Evolutionary conservation across 345 rosid species (phyloP).

Genomic region (Boechera divaricarpa): DNA sequence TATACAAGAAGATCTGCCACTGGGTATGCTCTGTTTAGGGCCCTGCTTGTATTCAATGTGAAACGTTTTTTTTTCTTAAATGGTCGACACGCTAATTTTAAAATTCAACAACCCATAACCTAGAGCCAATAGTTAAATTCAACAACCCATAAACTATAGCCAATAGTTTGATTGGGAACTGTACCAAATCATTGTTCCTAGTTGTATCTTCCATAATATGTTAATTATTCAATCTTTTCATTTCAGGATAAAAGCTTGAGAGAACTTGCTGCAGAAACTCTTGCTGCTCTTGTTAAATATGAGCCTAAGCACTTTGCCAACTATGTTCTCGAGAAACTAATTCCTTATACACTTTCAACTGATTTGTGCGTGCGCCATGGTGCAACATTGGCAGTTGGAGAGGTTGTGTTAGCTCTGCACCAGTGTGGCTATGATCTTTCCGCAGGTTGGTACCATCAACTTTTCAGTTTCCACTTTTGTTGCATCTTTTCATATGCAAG

Average conservation of each 20-base stretch:
- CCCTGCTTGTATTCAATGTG: neutral
- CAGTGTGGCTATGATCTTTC: conserved; percentile 59
- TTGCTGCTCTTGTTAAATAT: conserved; percentile 83
- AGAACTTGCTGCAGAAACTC: conserved; percentile 87
- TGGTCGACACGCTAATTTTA: neutral
- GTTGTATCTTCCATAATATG: conserved; percentile 3
- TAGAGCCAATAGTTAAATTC: neutral
- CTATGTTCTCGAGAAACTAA: conserved; percentile 67
- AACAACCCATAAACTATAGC: no score
- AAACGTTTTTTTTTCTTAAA: neutral
- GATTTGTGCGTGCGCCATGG: conserved; percentile 59
- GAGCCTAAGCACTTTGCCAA: conserved; percentile 69
- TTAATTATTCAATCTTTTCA: conserved; percentile 26
- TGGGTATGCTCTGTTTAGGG: conserved; percentile 66
- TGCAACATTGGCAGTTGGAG: conserved; percentile 68
- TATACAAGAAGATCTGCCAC: conserved; percentile 79
- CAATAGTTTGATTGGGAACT: no score
- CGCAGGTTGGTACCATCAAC: conserved; percentile 59
- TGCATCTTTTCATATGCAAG: conserved; percentile 13
- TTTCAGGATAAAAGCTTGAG: conserved; percentile 88
- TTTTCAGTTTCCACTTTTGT: conserved; percentile 24
- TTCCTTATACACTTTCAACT: conserved; percentile 78
- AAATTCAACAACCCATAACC: no score
- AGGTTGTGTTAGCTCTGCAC: conserved; percentile 75
- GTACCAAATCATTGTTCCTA: no score